Conservation (phyloP, 352 stramenopile species). For the Poterioochromonas sp. region DNA sequence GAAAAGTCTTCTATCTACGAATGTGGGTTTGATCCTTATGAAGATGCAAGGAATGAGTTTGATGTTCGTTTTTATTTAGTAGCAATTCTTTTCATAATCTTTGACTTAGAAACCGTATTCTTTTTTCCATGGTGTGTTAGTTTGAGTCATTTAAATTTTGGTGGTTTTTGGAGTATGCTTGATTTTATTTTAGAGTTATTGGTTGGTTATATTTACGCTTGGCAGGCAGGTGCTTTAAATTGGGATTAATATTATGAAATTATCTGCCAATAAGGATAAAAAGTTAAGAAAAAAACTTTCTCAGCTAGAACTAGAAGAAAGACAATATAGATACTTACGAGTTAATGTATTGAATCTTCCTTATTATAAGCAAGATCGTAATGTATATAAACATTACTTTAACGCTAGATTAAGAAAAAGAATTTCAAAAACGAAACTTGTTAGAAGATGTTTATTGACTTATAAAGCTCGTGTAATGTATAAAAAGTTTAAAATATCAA, state of each 20-base stretch:
- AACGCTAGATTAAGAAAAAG: constrained; percentile 15
- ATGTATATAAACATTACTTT: constrained; percentile 22
- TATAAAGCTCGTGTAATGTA: background rate
- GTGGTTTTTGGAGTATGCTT: constrained; percentile 42
- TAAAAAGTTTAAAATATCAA: constrained; percentile 24
- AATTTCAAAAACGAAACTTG: constrained; percentile 29
- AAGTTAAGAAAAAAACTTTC: constrained; percentile 24
- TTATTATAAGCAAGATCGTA: constrained; percentile 23
- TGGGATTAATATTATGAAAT: constrained; percentile 36
- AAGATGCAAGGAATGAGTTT: constrained; percentile 39
- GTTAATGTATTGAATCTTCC: constrained; percentile 16
- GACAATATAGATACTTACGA: constrained; percentile 9
- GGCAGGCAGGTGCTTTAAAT: constrained; percentile 24
- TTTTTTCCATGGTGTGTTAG: constrained; percentile 45
- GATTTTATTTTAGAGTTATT: constrained; percentile 41
- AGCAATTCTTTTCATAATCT: constrained; percentile 44
- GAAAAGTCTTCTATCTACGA: constrained; percentile 24
- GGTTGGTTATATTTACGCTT: constrained; percentile 43
- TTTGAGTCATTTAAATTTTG: constrained; percentile 40
- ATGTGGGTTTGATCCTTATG: constrained; percentile 30
- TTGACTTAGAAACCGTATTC: constrained; percentile 47
- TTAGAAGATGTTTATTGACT: constrained; percentile 28
- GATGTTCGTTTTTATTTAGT: constrained; percentile 48
- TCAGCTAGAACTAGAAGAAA: constrained; percentile 28
- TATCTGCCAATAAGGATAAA: constrained; percentile 21